Conservation (phyloP, 495 filamentous ascomycete species). For the Neurospora terricola region DNA sequence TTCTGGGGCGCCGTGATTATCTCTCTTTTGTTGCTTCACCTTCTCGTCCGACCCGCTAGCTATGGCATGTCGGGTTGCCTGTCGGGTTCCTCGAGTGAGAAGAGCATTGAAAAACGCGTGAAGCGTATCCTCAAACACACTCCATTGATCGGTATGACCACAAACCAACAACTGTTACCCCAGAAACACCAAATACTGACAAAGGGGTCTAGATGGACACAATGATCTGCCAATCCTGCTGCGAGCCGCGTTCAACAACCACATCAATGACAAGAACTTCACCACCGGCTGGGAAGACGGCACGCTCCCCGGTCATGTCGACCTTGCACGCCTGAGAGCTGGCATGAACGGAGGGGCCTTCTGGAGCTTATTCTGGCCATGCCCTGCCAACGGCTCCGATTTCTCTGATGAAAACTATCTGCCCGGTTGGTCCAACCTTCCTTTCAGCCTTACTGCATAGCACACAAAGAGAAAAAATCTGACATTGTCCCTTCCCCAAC, state of each 20-base stretch:
- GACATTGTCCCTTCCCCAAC: not conserved
- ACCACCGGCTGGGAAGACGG: constrained; percentile 57
- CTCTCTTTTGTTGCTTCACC: constrained; percentile 1
- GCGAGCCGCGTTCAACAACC: constrained; percentile 57
- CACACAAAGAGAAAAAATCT: not conserved
- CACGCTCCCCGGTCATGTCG: constrained; percentile 60
- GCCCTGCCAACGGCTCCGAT: constrained; percentile 60
- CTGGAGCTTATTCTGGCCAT: constrained; percentile 81
- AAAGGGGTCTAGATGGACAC: constrained; percentile 62
- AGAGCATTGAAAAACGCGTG: constrained; percentile 54
- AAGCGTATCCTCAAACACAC: constrained; percentile 58
- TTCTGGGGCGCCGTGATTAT: not conserved
- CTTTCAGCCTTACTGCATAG: not conserved
- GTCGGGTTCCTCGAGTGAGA: not conserved
- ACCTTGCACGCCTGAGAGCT: constrained; percentile 54
- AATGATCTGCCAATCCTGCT: constrained; percentile 77
- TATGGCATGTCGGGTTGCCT: constrained; percentile 1
- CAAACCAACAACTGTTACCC: not conserved
- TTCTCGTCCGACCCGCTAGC: not conserved
- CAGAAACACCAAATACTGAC: not conserved
- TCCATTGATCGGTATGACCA: constrained; percentile 62
- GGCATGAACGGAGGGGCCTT: constrained; percentile 68
- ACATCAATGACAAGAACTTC: constrained; percentile 69
- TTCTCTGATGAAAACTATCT: constrained; percentile 65
- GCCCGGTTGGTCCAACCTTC: constrained; percentile 19